phyloP scores from a whole-genome alignment of 192 early-diverging fungal genomes.

The Coemansia sp. region DNA sequence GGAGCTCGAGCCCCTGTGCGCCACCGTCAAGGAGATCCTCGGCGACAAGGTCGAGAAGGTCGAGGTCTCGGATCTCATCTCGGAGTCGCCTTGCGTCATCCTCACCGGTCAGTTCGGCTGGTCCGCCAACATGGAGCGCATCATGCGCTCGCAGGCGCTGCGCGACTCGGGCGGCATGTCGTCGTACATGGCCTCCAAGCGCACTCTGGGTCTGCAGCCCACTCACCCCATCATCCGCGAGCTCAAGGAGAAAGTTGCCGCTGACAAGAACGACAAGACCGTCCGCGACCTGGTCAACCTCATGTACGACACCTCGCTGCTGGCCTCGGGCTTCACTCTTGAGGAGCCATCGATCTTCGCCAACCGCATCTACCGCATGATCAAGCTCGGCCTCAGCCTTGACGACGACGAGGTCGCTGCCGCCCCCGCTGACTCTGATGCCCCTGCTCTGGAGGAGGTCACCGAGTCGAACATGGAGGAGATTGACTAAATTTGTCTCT shows the following conservation, averaged over 20 bases:
- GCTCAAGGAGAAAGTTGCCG: slow-evolving; percentile 89
- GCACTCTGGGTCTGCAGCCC: slow-evolving; percentile 99
- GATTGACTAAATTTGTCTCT: slow-evolving; percentile 61
- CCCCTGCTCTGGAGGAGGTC: slow-evolving; percentile 59
- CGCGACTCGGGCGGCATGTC: slow-evolving; percentile 98
- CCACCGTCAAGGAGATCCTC: slow-evolving; percentile 96
- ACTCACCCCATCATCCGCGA: slow-evolving; percentile 93
- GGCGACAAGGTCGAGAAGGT: slow-evolving; percentile 99
- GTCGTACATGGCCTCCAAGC: slow-evolving; percentile 99
- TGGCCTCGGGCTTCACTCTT: slow-evolving; percentile 96
- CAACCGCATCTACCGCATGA: slow-evolving; percentile 98
- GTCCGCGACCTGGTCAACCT: slow-evolving; percentile 96
- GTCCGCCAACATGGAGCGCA: slow-evolving; percentile 99
- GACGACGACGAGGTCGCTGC: slow-evolving; percentile 76
- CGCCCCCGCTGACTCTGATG: slow-evolving; percentile 49
- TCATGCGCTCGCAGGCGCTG: slow-evolving; percentile 99
- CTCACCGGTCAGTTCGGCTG: slow-evolving; percentile 99
- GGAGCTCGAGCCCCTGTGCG: slow-evolving; percentile 90
- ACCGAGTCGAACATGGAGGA: slow-evolving; percentile 73
- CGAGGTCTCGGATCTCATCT: slow-evolving; percentile 92
- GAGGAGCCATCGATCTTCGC: slow-evolving; percentile 95
- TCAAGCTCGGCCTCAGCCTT: slow-evolving; percentile 96
- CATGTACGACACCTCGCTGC: slow-evolving; percentile 93
- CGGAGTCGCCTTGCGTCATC: slow-evolving; percentile 97
- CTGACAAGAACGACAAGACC: slow-evolving; percentile 98